Conservation (phyloP, 2,329 filamentous ascomycete genomes). For the Aspergillus felis region DNA sequence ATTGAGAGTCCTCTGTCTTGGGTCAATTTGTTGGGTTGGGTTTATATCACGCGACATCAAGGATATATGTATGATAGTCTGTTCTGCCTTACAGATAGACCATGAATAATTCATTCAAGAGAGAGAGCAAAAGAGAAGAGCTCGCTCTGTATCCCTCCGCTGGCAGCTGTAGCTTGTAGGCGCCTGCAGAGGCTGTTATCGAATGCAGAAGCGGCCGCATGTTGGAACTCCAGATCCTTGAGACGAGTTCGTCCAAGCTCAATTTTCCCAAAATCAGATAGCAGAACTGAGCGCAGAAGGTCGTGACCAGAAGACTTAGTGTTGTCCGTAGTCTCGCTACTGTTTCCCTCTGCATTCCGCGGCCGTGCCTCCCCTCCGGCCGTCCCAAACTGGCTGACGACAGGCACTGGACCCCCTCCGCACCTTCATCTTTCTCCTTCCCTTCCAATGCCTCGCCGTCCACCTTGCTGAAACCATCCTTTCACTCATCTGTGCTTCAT, state of each 20-base stretch:
- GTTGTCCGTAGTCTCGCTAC: background rate
- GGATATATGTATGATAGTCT: slow-evolving; percentile 12
- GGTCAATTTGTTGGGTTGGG: background rate
- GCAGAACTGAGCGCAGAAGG: background rate
- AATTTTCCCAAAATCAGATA: background rate
- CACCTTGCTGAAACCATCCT: background rate
- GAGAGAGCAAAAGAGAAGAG: background rate
- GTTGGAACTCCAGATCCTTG: background rate
- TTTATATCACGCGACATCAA: slow-evolving; percentile 7
- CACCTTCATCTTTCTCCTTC: background rate
- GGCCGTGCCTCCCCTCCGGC: background rate
- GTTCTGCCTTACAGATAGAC: slow-evolving; percentile 6
- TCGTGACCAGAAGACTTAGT: background rate
- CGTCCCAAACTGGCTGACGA: background rate
- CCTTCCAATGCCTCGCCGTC: background rate
- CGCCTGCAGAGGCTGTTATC: background rate
- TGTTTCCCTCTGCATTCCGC: background rate
- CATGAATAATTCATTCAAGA: slow-evolving; percentile 1
- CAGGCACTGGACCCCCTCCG: background rate
- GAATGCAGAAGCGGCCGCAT: background rate
- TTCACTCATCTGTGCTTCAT: background rate
- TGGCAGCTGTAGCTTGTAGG: background rate
- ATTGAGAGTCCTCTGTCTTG: background rate
- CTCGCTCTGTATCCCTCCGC: background rate
- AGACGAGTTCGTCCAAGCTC: background rate